Evolutionary conservation across 768 basidiomycete genomes (phyloP), one percentile per base, ranked within the genome.

Genomic region (Boletus patriciae): DNA sequence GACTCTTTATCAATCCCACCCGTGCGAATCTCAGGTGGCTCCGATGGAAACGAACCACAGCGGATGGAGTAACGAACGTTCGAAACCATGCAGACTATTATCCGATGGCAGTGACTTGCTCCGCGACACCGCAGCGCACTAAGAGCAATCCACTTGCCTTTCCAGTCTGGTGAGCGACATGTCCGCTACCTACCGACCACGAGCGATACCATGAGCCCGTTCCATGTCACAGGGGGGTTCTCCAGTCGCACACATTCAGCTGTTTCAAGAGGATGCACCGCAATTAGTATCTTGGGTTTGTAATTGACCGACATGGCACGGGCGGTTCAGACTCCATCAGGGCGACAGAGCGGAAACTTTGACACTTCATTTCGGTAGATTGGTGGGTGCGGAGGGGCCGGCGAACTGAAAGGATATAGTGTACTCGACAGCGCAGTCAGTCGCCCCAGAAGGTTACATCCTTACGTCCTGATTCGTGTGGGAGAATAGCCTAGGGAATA

Each of bases 11-110:
- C 60, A 57, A 46, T 27, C 37, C 9, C 18, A 41, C 40, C 47
- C 69, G 69, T 70, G 69, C n/a, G 69, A 70, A 70, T 52, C 61
- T 68, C 25, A 37, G 21, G 42, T 34, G 21, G 40, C 37, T 31
- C 44, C 36, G 42, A 13, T 19, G 54, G 54, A 55, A 54, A 46
- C 43, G n/a, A 53, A 48, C 21, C 49, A 36, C 23, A 37, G 25
- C 48, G 29, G 15, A 31, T 38, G 9, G 34, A 33, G 25, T 46
- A 18, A 50, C 38, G 34, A 65, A 65, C 64, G 64, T 62, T 66
- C 31, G 64, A 62, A 40, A 50, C 31, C 52, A 50, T 31, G n/a
- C n/a, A 21, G 19, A 25, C 25, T 25, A 31, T 31, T 31, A 31
- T 12, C 31, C 31, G 27, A 34, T 11, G 33, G 31, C 55, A 46